Base-by-base conservation (phyloP, 2,329 filamentous ascomycete species). In the Ophiocordyceps camponoti-leonardi region DNA sequence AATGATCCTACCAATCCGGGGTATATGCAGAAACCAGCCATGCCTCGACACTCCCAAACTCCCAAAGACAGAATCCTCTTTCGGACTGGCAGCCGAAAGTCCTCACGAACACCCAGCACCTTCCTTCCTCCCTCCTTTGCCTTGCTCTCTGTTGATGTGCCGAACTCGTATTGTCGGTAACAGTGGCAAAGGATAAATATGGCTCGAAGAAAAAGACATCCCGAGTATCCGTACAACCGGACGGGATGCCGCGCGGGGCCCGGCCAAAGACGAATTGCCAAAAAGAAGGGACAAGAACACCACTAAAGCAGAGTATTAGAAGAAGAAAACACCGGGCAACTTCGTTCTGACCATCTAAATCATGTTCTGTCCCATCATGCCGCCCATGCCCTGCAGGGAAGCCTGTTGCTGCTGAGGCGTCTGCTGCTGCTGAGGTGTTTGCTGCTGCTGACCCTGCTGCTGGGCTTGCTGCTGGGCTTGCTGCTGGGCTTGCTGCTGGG, bases 311-410 rank as follows among this genome's bases (percentile, higher is more conserved):
- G n/a, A 28, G 22, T 11, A 6, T 1, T 6, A 8, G n/a, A 30
- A 18, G 6, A 14, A 30, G 23, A 12, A 23, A 10, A 30, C 18
- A n/a, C 6, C 16, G 23, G 10, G 12, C 7, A 11, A 22, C 4
- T 4, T 16, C n/a, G n/a, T n/a, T n/a, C n/a, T 12, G 13, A 12
- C 19, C 42, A 33, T 44, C 56, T 62, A 69, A 66, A 71, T 70
- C 37, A 66, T 67, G 51, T 71, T 67, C 19, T 63, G 62, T 13
- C 66, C 67, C 68, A 72, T 72, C 67, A 76, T 75, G 23, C 67
- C 64, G 45, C 68, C 65, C 66, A 75, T 73, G 7, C 67, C 67
- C 48, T 73, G 68, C 63, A 75, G 68, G 30, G 62, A 60, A 44
- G 59, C 60, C 51, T 67, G 62, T 50, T 67, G 63, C n/a, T 60